These are phyloP conservation scores for Colletotrichum melonis DNA, from an alignment of 2,329 filamentous ascomycete genomes.

Conservation along the genomic window DNA sequence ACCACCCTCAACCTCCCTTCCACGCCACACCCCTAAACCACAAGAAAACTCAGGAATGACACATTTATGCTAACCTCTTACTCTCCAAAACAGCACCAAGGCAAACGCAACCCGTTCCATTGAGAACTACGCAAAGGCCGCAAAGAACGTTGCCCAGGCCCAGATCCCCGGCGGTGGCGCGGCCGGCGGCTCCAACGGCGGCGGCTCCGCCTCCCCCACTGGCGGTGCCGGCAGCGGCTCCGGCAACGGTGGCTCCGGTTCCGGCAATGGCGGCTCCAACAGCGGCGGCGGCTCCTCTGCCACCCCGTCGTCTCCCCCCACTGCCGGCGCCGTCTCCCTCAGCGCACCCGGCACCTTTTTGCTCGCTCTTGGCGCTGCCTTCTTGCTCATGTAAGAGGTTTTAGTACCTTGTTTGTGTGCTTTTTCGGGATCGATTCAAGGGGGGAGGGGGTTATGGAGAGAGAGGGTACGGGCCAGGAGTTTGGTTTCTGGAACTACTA, in stretches of 20 bases:
- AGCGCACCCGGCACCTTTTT: slow-evolving; percentile 55
- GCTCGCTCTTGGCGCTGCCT: slow-evolving; percentile 53
- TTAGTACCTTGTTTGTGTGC: not conserved
- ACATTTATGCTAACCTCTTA: slow-evolving; percentile 18
- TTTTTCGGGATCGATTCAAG: not conserved
- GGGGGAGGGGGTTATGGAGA: not conserved
- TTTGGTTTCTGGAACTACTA: slow-evolving; percentile 9
- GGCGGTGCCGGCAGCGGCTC: slow-evolving; percentile 32
- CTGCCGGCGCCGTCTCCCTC: slow-evolving; percentile 45
- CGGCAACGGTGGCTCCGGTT: slow-evolving; percentile 35
- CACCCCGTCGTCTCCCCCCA: slow-evolving; percentile 17
- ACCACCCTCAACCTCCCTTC: not conserved
- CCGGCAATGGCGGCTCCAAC: slow-evolving; percentile 31
- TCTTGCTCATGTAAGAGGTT: slow-evolving; percentile 52
- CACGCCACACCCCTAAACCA: not conserved
- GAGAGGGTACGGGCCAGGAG: slow-evolving; percentile 6
- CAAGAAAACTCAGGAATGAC: not conserved
- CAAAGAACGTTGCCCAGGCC: slow-evolving; percentile 39
- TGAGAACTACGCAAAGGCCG: slow-evolving; percentile 58
- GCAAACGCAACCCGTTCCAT: slow-evolving; percentile 66
- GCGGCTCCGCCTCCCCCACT: slow-evolving; percentile 38
- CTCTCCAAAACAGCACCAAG: slow-evolving; percentile 48
- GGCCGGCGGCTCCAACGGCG: slow-evolving; percentile 29
- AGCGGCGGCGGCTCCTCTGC: slow-evolving; percentile 24
- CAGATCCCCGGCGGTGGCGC: slow-evolving; percentile 38